Percentiles rank a stretch among this genome's conserved stretches.
Conservation (phyloP, 371 early-diverging fungal genomes). For the Umbelopsis sp. region DNA sequence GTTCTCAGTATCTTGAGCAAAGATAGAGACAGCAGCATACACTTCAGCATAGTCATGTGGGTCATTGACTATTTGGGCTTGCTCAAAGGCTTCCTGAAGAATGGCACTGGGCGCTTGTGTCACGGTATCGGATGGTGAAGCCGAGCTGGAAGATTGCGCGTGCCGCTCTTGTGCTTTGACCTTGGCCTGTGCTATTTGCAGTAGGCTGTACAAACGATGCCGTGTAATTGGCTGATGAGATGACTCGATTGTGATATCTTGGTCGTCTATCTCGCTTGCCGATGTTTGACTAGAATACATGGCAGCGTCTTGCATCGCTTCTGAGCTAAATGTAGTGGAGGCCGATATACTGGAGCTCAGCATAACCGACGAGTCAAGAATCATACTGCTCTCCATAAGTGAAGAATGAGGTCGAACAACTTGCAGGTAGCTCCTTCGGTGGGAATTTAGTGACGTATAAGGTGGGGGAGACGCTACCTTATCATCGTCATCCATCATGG, state of each 20-base stretch:
- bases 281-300: conserved; percentile 5
- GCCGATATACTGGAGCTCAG: conserved; percentile 11
- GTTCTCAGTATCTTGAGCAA: conserved; percentile 34
- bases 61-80: conserved; percentile 26
- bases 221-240: background rate
- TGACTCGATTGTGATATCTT: conserved; percentile 5
- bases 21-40: conserved; percentile 33
- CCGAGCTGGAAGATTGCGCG: conserved; percentile 13
- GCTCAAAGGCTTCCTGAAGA: conserved; percentile 26
- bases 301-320: background rate
- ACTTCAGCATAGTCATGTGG: conserved; percentile 34
- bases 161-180: conserved; percentile 17
- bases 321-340: conserved; percentile 8
- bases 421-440: conserved; percentile 8
- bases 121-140: conserved; percentile 5
- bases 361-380: conserved; percentile 11
- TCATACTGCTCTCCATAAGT: conserved; percentile 1
- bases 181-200: conserved; percentile 5
- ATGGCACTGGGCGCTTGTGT: conserved; percentile 18
- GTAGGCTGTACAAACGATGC: conserved; percentile 4
- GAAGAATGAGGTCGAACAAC: conserved; percentile 3
- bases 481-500: conserved; percentile 1
- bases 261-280: background rate
- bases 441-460: background rate
- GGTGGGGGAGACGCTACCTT: conserved; percentile 11